A percentile compares a stretch with the other conserved stretches of the same genome.
phyloP scores from a whole-genome alignment of 2,329 filamentous ascomycete species.

The Plectosphaerella plurivora region DNA sequence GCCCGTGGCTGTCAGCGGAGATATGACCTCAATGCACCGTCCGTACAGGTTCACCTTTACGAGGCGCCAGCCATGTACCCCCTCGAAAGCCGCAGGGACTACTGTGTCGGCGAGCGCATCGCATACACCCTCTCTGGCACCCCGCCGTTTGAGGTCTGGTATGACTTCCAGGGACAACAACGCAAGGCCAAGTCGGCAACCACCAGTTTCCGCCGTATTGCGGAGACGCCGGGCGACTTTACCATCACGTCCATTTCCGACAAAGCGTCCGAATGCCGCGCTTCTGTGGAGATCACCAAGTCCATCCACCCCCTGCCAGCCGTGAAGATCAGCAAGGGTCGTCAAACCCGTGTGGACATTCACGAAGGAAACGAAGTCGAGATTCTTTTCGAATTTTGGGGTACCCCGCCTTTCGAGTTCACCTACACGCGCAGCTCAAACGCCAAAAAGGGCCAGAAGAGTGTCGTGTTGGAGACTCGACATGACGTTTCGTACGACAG shows the following conservation, averaged over 20 bases:
- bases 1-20: slow-evolving; percentile 79
- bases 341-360: slow-evolving; percentile 79
- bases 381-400: slow-evolving; percentile 92
- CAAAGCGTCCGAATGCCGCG: slow-evolving; percentile 81
- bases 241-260: slow-evolving; percentile 83
- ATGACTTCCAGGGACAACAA: slow-evolving; percentile 75
- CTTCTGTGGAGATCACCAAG: slow-evolving; percentile 72
- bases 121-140: slow-evolving; percentile 88
- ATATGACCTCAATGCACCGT: slow-evolving; percentile 64
- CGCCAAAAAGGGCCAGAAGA: slow-evolving; percentile 71
- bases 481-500: slow-evolving; percentile 82
- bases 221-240: slow-evolving; percentile 86
- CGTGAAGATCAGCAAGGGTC: slow-evolving; percentile 83
- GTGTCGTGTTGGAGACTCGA: slow-evolving; percentile 81
- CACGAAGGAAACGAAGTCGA: slow-evolving; percentile 95
- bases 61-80: slow-evolving; percentile 89
- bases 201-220: slow-evolving; percentile 87
- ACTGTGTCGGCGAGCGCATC: slow-evolving; percentile 92
- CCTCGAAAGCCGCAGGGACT: slow-evolving; percentile 78
- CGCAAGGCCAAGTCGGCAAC: slow-evolving; percentile 75
- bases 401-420: slow-evolving; percentile 94
- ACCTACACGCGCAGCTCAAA: slow-evolving; percentile 93
- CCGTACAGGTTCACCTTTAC: slow-evolving; percentile 87
- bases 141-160: slow-evolving; percentile 88
- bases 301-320: slow-evolving; percentile 88